Percentiles rank a stretch among this genome's conserved stretches.
phyloP scores from a whole-genome alignment of 345 rosid genomes.

The Corymbia maculata region DNA sequence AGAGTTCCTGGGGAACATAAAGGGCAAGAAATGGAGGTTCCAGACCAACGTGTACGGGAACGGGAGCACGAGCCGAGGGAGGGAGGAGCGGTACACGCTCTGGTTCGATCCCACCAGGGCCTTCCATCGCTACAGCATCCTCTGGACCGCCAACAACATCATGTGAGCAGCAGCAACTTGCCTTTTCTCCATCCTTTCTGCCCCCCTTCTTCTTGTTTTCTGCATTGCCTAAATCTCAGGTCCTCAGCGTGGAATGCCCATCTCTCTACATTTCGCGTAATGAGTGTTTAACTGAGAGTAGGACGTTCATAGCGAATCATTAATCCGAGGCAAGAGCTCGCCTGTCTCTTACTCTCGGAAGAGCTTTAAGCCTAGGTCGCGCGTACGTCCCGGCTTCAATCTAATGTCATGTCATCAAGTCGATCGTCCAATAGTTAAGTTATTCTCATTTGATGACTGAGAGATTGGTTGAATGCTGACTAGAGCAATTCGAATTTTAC shows the following conservation, averaged over 20 bases:
- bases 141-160: slow-evolving; percentile 68
- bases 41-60: slow-evolving; percentile 91
- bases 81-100: slow-evolving; percentile 84
- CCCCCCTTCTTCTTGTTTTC: background rate
- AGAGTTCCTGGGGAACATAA: slow-evolving; percentile 80
- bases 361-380: too few relatives aligned
- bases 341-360: too few relatives aligned
- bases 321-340: too few relatives aligned
- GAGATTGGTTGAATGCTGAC: background rate
- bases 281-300: background rate
- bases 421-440: background rate
- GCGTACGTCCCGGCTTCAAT: background rate
- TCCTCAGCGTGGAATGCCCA: background rate
- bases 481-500: background rate
- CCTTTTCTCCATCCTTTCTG: background rate
- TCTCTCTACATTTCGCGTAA: background rate
- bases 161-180: slow-evolving; percentile 48
- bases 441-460: background rate
- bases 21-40: slow-evolving; percentile 87
- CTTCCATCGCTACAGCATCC: slow-evolving; percentile 80
- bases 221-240: background rate
- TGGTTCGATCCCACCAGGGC: slow-evolving; percentile 93
- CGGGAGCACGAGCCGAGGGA: slow-evolving; percentile 82
- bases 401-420: background rate
- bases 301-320: background rate